phyloP scores from a whole-genome alignment of 2,329 filamentous ascomycete genomes.

The Fusarium zealandicum region DNA sequence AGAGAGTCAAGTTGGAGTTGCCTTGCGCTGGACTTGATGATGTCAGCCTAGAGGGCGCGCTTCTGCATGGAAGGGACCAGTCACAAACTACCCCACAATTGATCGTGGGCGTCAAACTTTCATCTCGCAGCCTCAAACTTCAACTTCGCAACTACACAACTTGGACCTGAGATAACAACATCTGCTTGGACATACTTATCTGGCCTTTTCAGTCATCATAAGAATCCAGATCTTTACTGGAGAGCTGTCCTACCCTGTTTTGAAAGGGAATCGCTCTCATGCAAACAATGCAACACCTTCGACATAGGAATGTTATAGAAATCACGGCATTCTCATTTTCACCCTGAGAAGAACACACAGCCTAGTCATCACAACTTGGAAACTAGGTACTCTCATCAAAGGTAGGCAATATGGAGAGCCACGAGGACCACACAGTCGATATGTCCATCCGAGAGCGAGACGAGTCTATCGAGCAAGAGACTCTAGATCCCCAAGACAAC shows the following conservation, averaged over 20 bases:
- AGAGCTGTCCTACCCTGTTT: background rate
- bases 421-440: slow-evolving; percentile 1
- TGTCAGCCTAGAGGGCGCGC: slow-evolving; percentile 31
- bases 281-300: slow-evolving; percentile 26
- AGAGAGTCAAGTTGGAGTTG: slow-evolving; percentile 2
- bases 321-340: slow-evolving; percentile 13
- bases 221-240: background rate
- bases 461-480: slow-evolving; percentile 10
- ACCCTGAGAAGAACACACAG: slow-evolving; percentile 4
- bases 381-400: background rate
- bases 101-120: slow-evolving; percentile 25
- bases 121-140: slow-evolving; percentile 14
- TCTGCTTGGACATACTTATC: no score
- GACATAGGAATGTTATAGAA: slow-evolving; percentile 1
- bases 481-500: slow-evolving; percentile 15
- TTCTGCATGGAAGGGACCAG: slow-evolving; percentile 17
- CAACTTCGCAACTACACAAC: no score
- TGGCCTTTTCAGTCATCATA: background rate
- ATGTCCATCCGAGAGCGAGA: slow-evolving; percentile 19
- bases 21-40: no score
- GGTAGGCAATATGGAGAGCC: slow-evolving; percentile 19
- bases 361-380: background rate
- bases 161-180: background rate
- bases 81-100: slow-evolving; percentile 29
- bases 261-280: background rate